Base-by-base conservation (phyloP, 495 filamentous ascomycete genomes). In the Penicillium coprophilum region DNA sequence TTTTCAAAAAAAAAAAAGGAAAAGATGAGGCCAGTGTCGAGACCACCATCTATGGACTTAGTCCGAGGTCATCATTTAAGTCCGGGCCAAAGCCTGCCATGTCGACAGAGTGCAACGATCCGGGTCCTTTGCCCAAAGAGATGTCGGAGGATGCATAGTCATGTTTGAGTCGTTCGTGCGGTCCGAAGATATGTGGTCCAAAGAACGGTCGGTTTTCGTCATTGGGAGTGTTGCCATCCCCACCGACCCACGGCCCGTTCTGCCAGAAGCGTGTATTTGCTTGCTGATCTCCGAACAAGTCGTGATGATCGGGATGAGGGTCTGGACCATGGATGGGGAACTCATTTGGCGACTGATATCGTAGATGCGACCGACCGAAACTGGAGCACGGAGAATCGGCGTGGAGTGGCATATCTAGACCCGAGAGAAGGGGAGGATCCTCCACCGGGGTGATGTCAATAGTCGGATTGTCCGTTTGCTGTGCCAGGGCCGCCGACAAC, bases 111-210 rank as follows among this genome's bases (percentile, higher is more conserved):
- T 79, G 74, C 46, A 79, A 57, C 4, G 76, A 79, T 6, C 74
- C 76, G 7, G 76, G 76, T 5, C 75, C 75, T 28, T 73, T 75
- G 21, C 76, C 74, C 5, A 77, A 55, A 13, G 76, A 79, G 30
- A 79, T 74, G 53, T 79, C 76, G 17, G 76, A 79, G 27, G 76
- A 79, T 21, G 76, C 76, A 64, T 79, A 79, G 67, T 79, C 76
- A 46, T 79, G 74, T 61, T 79, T 79, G 23, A 79, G 63, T 52
- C 76, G 76, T 55, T 77, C 74, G 39, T 77, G 74, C 19, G 73
- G 72, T 13, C 73, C 73, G 57, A 61, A 61, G 21, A 60, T 44
- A 44, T 77, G 73, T 9, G 76, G 76, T 17, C 76, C 76, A 55
- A 79, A 79, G 62, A 79, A 79, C 30, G 76, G 74, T 56, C 76